Percentiles rank a stretch among this genome's conserved stretches.
Evolutionary conservation across 169 alveolate genomes (phyloP).

Genomic region (Babesia bigemina): DNA sequence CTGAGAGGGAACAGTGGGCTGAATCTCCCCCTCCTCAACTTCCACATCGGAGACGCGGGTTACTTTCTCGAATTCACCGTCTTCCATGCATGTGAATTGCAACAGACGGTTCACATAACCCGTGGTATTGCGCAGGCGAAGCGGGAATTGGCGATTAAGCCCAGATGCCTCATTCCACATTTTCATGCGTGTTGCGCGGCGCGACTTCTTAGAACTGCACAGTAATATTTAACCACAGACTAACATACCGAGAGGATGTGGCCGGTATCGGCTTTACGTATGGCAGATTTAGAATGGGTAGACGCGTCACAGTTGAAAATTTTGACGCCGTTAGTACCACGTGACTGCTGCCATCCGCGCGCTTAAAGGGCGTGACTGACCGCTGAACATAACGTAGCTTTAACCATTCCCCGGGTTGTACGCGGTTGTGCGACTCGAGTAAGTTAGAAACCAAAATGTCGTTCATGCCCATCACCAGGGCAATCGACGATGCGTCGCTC

Average conservation of each 20-base stretch:
- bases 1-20: background rate
- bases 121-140: conserved; percentile 10
- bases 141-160: conserved; percentile 41
- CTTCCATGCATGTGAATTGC: conserved; percentile 14
- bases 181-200: conserved; percentile 30
- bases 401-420: conserved; percentile 63
- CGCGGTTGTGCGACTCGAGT: conserved; percentile 39
- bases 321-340: conserved; percentile 18
- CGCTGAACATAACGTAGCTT: conserved; percentile 46
- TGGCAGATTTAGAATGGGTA: conserved; percentile 26
- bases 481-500: conserved; percentile 44
- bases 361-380: background rate
- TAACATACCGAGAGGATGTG: conserved; percentile 5
- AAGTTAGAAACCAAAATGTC: conserved; percentile 42
- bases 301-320: conserved; percentile 50
- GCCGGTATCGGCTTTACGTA: conserved; percentile 13
- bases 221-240: background rate
- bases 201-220: conserved; percentile 12
- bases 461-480: conserved; percentile 34
- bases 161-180: conserved; percentile 56
- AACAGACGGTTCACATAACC: conserved; percentile 33
- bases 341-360: conserved; percentile 22
- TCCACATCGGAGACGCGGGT: conserved; percentile 6
- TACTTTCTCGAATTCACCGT: conserved; percentile 14
- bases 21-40: conserved; percentile 32